phyloP scores from a whole-genome alignment of 2,329 filamentous ascomycete genomes.

The Verticillium nonalfalfae region DNA sequence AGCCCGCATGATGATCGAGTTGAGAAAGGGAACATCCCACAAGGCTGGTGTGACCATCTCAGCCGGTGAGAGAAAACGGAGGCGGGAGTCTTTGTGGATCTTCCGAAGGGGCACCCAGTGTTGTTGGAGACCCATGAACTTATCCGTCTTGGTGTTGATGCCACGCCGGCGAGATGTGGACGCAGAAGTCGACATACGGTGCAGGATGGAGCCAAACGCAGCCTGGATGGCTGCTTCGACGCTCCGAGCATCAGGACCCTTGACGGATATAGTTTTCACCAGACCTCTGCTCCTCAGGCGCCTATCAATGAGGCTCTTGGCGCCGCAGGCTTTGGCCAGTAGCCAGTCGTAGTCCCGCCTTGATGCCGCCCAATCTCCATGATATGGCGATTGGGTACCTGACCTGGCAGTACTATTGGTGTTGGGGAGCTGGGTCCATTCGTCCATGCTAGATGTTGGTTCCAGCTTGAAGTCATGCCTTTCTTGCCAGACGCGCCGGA shows the following conservation, averaged over 20 bases:
- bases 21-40: constrained; percentile 67
- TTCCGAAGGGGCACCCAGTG: constrained; percentile 73
- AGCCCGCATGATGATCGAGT: constrained; percentile 67
- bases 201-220: constrained; percentile 54
- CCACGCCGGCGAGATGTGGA: constrained; percentile 5
- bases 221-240: constrained; percentile 57
- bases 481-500: constrained; percentile 49
- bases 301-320: constrained; percentile 57
- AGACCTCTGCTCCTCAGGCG: constrained; percentile 71
- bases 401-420: constrained; percentile 35
- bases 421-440: constrained; percentile 50
- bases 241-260: constrained; percentile 58
- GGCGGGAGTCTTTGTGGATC: constrained; percentile 63
- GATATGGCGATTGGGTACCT: constrained; percentile 41
- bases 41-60: constrained; percentile 68
- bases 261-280: constrained; percentile 56
- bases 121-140: constrained; percentile 57
- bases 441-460: constrained; percentile 29
- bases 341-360: constrained; percentile 53
- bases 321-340: constrained; percentile 60
- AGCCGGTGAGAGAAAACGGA: constrained; percentile 62
- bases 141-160: constrained; percentile 26
- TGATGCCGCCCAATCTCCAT: constrained; percentile 39
- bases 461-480: constrained; percentile 39
- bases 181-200: constrained; percentile 24